Evolutionary conservation across 169 alveolate species (phyloP).

Genomic region (Plasmodium adleri): DNA sequence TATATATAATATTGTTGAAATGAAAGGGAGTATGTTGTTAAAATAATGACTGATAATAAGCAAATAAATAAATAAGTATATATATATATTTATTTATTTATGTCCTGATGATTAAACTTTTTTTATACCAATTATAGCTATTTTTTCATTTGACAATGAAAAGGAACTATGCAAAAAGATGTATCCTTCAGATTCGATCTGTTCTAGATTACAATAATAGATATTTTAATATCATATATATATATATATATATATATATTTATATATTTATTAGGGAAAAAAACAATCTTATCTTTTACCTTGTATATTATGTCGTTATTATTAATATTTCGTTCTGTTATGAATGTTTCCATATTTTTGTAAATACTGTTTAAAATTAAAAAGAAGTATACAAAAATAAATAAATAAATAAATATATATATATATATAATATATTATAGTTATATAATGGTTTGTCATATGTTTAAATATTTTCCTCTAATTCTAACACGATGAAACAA

Average conservation of each 20-base stretch:
- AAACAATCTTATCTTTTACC: constrained; percentile 27
- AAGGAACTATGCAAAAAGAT: constrained; percentile 37
- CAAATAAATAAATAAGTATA: too few species aligned
- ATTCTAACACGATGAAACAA: background rate
- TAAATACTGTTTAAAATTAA: constrained; percentile 2
- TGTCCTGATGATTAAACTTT: background rate
- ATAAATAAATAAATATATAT: background rate
- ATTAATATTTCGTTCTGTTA: constrained; percentile 29
- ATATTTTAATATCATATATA: background rate
- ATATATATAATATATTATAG: background rate
- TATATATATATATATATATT: background rate
- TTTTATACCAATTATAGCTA: constrained; percentile 57
- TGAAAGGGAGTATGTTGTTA: background rate
- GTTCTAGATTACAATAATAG: constrained; percentile 16
- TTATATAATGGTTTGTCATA: background rate
- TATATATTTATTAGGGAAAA: background rate
- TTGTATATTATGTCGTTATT: constrained; percentile 45
- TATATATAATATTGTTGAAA: background rate
- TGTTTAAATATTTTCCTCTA: background rate
- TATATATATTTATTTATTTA: background rate
- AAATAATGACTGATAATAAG: background rate
- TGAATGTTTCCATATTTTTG: constrained; percentile 11
- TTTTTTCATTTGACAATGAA: constrained; percentile 50
- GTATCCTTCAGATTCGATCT: constrained; percentile 64
- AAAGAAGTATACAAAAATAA: background rate